Base-by-base conservation (phyloP, 257 asterid genomes). In the Solanum ossicruentum region DNA sequence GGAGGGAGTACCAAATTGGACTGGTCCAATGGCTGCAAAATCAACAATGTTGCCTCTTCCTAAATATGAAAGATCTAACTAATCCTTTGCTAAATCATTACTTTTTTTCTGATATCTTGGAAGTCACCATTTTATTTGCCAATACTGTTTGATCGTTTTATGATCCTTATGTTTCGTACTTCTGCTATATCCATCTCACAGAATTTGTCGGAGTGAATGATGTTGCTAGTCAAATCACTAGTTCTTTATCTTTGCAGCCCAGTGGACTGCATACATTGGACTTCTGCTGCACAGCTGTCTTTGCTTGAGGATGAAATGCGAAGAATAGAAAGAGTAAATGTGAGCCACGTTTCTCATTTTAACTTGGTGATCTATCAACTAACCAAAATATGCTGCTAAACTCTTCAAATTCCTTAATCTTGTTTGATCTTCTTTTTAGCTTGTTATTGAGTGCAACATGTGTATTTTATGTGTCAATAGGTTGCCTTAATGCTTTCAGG, bases 241-340 rank as follows among this genome's bases (percentile, higher is more conserved):
- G 36, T 84, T 84, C 67, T 88, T 61, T 86, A 86, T 47, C 51
- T 93, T 93, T 89, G 65, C 97, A 96, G 99, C 93, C 99, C 99
- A 45, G 98, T 97, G 85, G 97, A 95, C 88, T 97, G 99, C 89
- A 97, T 97, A 57, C 95, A 97, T 85, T 90, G 98, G 98, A 97
- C 96, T 75, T 97, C 99, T 56, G 98, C 98, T 88, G 96, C 97
- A 85, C 98, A 97, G 87, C 87, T 97, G 78, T 94, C 99, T 39
- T 91, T 97, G 88, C 97, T 97, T 28, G 98, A 97, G 88, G 99
- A 97, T 85, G 99, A 97, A 89, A 97, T 97, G 99, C 91, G 98
- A 82, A 95, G 99, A 92, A 92, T 97, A 17, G 99, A 97, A 92
- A 88, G 99, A 93, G 98, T 97, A 66, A 97, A 97, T 82, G 99